Percentiles rank a stretch among this genome's conserved stretches.
Evolutionary conservation across 257 asterid genomes (phyloP).

Genomic region (Sherardia arvensis): DNA sequence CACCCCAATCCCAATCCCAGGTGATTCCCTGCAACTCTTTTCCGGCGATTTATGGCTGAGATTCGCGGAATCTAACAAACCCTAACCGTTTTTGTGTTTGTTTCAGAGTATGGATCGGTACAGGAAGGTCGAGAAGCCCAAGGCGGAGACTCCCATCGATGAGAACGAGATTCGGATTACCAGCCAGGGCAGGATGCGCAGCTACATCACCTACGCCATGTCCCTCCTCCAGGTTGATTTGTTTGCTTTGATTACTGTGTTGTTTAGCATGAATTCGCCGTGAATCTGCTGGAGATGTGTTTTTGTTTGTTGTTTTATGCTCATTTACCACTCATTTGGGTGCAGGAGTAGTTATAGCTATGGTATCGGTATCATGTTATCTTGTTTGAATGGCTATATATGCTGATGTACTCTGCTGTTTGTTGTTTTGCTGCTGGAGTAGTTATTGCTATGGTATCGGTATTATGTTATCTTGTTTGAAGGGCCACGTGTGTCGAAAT

Average conservation of each 20-base stretch:
- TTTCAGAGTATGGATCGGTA: slow-evolving; percentile 51
- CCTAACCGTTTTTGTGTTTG: neutral
- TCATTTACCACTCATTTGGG: too few relatives aligned
- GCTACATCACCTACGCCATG: slow-evolving; percentile 61
- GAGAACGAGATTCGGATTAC: slow-evolving; percentile 72
- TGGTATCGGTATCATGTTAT: neutral
- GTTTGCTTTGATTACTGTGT: neutral
- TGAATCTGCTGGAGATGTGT: neutral
- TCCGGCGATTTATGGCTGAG: neutral
- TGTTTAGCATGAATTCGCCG: neutral
- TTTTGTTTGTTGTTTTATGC: neutral
- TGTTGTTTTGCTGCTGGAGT: too few relatives aligned
- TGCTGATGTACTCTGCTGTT: too few relatives aligned
- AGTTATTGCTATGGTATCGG: too few relatives aligned
- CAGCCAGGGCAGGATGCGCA: slow-evolving; percentile 68
- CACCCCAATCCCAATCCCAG: neutral
- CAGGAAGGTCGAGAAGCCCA: slow-evolving; percentile 65
- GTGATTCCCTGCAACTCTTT: neutral
- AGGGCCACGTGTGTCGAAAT: too few relatives aligned
- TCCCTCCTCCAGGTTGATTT: slow-evolving; percentile 32
- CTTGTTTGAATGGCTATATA: neutral
- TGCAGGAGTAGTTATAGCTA: too few relatives aligned
- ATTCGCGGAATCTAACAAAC: neutral
- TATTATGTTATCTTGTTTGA: too few relatives aligned
- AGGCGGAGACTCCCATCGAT: slow-evolving; percentile 45